Evolutionary conservation across 495 filamentous ascomycete species (phyloP).

Genomic region (Xylaria cubensis): DNA sequence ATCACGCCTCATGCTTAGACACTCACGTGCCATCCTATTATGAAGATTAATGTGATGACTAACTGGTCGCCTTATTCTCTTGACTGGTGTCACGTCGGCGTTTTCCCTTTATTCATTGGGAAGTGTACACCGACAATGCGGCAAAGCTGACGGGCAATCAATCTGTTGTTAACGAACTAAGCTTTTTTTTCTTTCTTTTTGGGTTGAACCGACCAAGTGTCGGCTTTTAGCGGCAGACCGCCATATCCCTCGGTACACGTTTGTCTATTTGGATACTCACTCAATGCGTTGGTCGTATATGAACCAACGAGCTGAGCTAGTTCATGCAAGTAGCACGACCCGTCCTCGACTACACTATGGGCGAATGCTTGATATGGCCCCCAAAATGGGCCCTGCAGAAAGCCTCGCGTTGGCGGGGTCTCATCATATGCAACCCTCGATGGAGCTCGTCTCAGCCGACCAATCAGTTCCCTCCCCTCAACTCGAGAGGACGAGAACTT

Average conservation of each 20-base stretch:
- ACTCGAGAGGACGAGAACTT: constrained; percentile 2
- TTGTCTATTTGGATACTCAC: not conserved
- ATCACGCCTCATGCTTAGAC: not conserved
- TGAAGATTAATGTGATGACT: not conserved
- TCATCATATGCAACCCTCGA: constrained; percentile 12
- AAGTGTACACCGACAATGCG: constrained; percentile 19
- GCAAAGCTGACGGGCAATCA: constrained; percentile 21
- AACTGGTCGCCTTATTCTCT: constrained; percentile 7
- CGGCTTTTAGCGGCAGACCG: not conserved
- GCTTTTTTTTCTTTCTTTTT: not conserved
- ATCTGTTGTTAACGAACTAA: constrained; percentile 5
- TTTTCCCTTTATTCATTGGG: not conserved
- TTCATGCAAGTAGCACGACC: constrained; percentile 19
- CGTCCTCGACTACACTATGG: constrained; percentile 6
- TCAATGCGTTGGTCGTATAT: constrained; percentile 18
- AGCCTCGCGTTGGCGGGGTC: constrained; percentile 14
- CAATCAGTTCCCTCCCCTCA: constrained; percentile 17
- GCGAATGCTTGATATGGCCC: not conserved
- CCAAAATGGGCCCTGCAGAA: constrained; percentile 27
- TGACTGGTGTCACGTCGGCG: not conserved
- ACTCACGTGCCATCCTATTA: not conserved
- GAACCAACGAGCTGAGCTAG: constrained; percentile 10
- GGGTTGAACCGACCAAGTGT: not conserved
- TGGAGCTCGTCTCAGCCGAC: constrained; percentile 15
- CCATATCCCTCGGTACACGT: constrained; percentile 20